Evolutionary conservation across 2,329 filamentous ascomycete genomes (phyloP), one percentile per base, ranked within the genome.

Genomic region (Phoma sp.): DNA sequence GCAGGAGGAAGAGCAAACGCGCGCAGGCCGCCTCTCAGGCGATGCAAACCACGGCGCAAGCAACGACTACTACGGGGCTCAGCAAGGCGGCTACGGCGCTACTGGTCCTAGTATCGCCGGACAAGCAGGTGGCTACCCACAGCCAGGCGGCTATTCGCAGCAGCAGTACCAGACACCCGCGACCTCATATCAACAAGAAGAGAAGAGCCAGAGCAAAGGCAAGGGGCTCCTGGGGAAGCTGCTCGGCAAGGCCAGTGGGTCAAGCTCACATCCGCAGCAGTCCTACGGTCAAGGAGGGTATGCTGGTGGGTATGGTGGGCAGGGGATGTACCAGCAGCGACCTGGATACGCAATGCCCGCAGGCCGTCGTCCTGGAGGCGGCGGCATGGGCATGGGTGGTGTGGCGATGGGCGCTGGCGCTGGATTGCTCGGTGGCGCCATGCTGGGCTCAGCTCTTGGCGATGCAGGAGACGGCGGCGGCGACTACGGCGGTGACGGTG

Each of bases 1-100:
- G 37, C 93, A 96, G 74, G 89, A 89, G 39, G 90, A 96, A 75
- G 92, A 96, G 75, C 84, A 96, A 61, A 85, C 86, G 6, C 84
- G 85, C 39, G 82, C 62, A 21, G 55, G 59, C 21, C 56, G 81
- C 15, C 71, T 64, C 61, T 58, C 62, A 4, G 67, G 55, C 13
- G 68, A 66, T 22, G 77, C 59, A 74, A 82, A 19, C 80, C 81
- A 17, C 73, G 81, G 81, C 25, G 75, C 78, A 2, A 69, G 78
- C n/a, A 73, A 80, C 43, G 70, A 74, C 37, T 85, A 82, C 63
- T 85, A 85, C 70, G 62, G 64, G 12, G 58, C 63, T 31, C 39
- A 57, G 2, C 55, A 59, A 17, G 51, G 43, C 46, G 59, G 24
- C 46, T 58, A 33, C 51, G 52, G 38, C 21, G 25, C 39, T 4